Conservation (phyloP, 1,139 yeast genomes). For the Saccharomyces uvarum region DNA sequence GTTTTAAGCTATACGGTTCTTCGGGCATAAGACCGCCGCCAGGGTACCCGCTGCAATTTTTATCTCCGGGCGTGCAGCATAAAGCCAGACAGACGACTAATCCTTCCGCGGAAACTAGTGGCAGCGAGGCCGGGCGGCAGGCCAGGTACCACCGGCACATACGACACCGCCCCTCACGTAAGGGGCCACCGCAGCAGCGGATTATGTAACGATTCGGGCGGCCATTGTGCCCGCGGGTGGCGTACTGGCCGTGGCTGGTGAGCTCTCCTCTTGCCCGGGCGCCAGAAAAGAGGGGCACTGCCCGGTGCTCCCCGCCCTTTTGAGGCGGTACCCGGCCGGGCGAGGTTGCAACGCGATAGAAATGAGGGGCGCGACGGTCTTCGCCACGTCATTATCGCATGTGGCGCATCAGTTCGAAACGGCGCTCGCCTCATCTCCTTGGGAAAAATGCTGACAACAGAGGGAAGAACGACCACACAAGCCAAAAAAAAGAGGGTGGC, state of each 20-base stretch:
- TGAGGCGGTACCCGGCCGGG: neutral
- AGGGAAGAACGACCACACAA: neutral
- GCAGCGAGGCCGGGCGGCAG: neutral
- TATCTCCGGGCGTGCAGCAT: neutral
- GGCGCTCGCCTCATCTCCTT: neutral
- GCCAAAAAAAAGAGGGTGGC: slow-evolving; percentile 2
- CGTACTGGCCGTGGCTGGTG: neutral
- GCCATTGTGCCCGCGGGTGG: neutral
- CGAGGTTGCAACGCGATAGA: neutral
- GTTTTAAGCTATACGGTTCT: neutral
- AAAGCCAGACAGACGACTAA: neutral
- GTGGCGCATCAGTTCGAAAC: neutral
- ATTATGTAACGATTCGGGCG: neutral
- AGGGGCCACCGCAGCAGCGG: neutral
- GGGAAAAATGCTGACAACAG: neutral
- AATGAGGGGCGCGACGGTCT: neutral
- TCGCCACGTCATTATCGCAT: neutral
- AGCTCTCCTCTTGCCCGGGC: slow-evolving; percentile 1
- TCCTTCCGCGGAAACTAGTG: neutral
- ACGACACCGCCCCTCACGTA: neutral
- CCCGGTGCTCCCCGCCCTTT: neutral
- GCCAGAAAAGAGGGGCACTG: neutral
- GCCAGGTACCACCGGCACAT: neutral
- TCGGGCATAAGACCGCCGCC: neutral
- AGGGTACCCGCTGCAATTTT: neutral